phyloP scores from a whole-genome alignment of 2,329 filamentous ascomycete genomes.

The Reticulascus tulasneorum region DNA sequence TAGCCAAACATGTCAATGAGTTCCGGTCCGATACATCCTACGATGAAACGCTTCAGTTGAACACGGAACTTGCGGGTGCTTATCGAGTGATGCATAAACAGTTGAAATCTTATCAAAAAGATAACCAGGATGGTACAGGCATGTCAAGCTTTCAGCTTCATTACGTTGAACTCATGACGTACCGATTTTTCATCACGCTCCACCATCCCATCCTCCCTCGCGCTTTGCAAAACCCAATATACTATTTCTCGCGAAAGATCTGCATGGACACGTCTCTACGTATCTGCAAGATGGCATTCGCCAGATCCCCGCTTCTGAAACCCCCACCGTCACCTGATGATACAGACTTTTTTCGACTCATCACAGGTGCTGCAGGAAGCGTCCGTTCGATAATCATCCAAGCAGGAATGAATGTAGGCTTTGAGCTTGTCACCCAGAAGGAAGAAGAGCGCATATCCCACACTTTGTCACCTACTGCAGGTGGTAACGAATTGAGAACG shows the following conservation, averaged over 20 bases:
- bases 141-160: conserved; percentile 37
- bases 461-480: conserved; percentile 24
- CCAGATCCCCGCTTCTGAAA: conserved; percentile 6
- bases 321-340: conserved; percentile 2
- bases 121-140: conserved; percentile 6
- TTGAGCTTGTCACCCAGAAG: conserved; percentile 43
- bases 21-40: conserved; percentile 39
- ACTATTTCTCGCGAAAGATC: conserved; percentile 51
- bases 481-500: conserved; percentile 25
- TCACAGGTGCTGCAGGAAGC: conserved; percentile 35
- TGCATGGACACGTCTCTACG: conserved; percentile 35
- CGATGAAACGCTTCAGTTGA: conserved; percentile 42
- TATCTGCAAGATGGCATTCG: conserved; percentile 17
- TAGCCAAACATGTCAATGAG: conserved; percentile 43
- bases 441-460: conserved; percentile 33
- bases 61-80: conserved; percentile 37
- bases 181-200: conserved; percentile 47
- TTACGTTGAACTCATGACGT: conserved; percentile 37
- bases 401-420: conserved; percentile 35
- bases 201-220: conserved; percentile 47
- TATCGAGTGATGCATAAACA: conserved; percentile 31
- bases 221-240: conserved; percentile 41
- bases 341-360: conserved; percentile 31
- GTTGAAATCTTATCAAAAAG: conserved; percentile 18
- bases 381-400: conserved; percentile 38